phyloP scores from a whole-genome alignment of 805 yeast genomes.

The Torulaspora indica region DNA sequence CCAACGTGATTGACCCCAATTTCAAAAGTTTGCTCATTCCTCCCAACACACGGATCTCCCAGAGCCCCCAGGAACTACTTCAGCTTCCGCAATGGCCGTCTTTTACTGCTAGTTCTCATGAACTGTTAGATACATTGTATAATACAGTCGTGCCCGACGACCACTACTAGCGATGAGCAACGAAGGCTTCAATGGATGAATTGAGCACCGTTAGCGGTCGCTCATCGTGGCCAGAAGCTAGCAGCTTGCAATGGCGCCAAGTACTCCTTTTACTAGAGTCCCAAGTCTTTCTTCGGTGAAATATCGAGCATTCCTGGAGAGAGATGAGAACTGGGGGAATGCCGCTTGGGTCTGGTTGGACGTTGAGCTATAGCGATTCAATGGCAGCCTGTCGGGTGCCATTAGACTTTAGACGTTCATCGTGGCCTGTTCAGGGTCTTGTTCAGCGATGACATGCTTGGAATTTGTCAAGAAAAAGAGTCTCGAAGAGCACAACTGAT shows the following conservation, averaged over 20 bases:
- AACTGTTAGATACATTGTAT: neutral
- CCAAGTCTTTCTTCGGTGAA: too few species aligned
- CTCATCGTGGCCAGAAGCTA: too few species aligned
- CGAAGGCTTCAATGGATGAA: neutral
- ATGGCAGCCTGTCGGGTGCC: too few species aligned
- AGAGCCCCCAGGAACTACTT: neutral
- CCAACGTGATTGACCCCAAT: conserved; percentile 20
- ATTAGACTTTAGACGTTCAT: too few species aligned
- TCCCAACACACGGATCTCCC: neutral
- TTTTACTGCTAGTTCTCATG: neutral
- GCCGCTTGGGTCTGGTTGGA: too few species aligned
- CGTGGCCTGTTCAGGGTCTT: too few species aligned
- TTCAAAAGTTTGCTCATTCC: conserved; percentile 25
- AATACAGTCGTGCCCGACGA: neutral
- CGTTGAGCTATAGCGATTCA: too few species aligned
- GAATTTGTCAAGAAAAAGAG: neutral
- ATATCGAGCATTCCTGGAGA: too few species aligned
- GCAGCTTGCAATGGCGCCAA: too few species aligned
- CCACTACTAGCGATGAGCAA: neutral
- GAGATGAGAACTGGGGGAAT: too few species aligned
- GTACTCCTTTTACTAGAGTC: too few species aligned
- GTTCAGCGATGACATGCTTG: neutral
- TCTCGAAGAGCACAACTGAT: neutral
- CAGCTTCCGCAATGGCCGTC: neutral
- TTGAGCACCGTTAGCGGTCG: neutral